Conservation (phyloP, 495 filamentous ascomycete genomes). For the Tetracladium setigerum region DNA sequence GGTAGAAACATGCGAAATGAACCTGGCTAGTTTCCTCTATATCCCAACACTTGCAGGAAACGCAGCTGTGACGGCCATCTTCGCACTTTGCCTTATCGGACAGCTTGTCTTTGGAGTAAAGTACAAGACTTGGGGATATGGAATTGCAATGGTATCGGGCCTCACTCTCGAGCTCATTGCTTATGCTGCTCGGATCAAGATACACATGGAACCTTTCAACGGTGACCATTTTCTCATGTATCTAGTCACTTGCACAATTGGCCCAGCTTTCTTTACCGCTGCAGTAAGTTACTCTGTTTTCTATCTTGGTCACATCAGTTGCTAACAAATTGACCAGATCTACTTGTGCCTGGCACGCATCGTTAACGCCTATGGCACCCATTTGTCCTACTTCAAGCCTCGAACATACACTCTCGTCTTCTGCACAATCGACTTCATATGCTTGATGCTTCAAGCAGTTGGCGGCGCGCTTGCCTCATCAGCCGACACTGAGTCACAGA, state of each 20-base stretch:
- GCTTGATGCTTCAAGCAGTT: conserved; percentile 45
- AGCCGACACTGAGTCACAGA: conserved; percentile 20
- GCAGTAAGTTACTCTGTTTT: conserved; percentile 18
- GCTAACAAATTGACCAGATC: conserved; percentile 21
- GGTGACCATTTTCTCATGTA: conserved; percentile 30
- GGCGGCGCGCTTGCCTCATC: conserved; percentile 46
- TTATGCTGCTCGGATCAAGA: conserved; percentile 31
- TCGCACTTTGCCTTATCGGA: conserved; percentile 19
- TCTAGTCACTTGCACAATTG: conserved; percentile 45
- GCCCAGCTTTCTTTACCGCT: conserved; percentile 47
- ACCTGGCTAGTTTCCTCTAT: conserved; percentile 24
- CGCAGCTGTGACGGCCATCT: conserved; percentile 26
- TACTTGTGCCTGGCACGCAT: conserved; percentile 50
- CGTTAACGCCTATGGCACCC: conserved; percentile 36
- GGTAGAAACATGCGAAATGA: conserved; percentile 28
- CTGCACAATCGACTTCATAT: conserved; percentile 43
- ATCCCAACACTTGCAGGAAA: conserved; percentile 32
- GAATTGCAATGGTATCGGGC: conserved; percentile 29
- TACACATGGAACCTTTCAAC: conserved; percentile 33
- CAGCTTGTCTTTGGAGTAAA: conserved; percentile 16
- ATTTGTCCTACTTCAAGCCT: conserved; percentile 40
- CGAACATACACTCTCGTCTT: conserved; percentile 45
- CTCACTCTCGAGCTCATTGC: conserved; percentile 31
- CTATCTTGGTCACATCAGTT: background rate
- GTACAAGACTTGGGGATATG: conserved; percentile 29